Percentiles rank a stretch among this genome's conserved stretches.
phyloP scores from a whole-genome alignment of 306 rosid genomes.

The Corylus americana region DNA sequence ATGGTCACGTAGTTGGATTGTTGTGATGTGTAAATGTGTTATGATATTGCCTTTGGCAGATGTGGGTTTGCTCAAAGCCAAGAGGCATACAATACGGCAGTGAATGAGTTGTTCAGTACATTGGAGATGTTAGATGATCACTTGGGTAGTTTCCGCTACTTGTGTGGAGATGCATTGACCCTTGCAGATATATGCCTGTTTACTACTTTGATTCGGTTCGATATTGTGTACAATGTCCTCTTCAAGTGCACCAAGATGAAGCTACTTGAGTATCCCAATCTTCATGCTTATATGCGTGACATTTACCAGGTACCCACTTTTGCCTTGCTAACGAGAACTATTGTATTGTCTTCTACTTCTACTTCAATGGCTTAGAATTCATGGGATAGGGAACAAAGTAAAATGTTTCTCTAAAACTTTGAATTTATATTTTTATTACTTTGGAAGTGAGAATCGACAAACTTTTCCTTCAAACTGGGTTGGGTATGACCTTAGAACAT shows the following conservation, averaged over 20 bases:
- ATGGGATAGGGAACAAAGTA: background rate
- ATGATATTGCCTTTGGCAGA: conserved; percentile 38
- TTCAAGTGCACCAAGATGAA: conserved; percentile 89
- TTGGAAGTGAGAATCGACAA: no score
- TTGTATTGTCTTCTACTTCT: background rate
- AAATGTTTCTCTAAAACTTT: background rate
- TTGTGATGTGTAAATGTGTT: background rate
- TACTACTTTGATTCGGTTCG: conserved; percentile 78
- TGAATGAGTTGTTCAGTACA: conserved; percentile 56
- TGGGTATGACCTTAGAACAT: background rate
- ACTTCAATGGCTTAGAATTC: background rate
- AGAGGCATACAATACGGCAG: conserved; percentile 74
- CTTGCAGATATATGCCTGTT: conserved; percentile 74
- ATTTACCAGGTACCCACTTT: conserved; percentile 58
- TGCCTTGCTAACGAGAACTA: background rate
- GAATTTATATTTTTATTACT: no score
- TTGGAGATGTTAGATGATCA: conserved; percentile 66
- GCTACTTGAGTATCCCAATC: conserved; percentile 62
- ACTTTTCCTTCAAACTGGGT: background rate
- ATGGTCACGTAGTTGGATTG: no score
- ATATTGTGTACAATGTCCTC: conserved; percentile 63
- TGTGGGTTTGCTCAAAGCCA: conserved; percentile 98
- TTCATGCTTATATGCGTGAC: conserved; percentile 75
- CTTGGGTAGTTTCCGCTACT: conserved; percentile 50
- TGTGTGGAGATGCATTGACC: conserved; percentile 64